Percentiles rank a stretch among this genome's conserved stretches.
phyloP scores from a whole-genome alignment of 176 grass and related monocot species.

The Aegilops tauschii region DNA sequence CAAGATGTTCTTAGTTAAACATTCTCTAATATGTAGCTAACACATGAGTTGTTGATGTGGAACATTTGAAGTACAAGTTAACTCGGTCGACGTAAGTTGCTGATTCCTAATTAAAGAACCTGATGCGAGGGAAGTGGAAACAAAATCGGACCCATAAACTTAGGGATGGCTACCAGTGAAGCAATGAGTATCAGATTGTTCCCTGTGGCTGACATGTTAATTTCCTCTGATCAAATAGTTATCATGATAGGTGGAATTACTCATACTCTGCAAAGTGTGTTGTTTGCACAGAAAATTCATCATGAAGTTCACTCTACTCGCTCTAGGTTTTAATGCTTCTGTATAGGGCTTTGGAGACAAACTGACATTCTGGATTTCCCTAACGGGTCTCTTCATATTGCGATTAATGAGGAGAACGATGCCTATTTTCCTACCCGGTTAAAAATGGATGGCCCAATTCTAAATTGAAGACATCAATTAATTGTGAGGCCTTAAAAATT shows the following conservation, averaged over 20 bases:
- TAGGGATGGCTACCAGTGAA: not conserved
- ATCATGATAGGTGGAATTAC: not conserved
- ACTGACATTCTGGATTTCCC: not conserved
- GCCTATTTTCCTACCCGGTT: not conserved
- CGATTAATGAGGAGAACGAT: not conserved
- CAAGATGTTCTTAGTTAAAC: too few species aligned
- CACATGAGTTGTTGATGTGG: not conserved
- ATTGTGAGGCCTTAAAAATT: too few species aligned
- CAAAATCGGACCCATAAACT: not conserved
- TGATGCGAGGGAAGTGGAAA: not conserved
- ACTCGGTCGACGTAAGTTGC: not conserved
- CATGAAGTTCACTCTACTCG: not conserved
- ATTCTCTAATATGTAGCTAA: too few species aligned
- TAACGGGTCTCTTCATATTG: not conserved
- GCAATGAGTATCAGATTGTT: not conserved
- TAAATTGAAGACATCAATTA: too few species aligned
- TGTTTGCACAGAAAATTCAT: not conserved
- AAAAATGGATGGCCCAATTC: too few species aligned
- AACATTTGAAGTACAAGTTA: not conserved
- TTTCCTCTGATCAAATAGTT: not conserved
- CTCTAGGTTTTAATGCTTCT: not conserved
- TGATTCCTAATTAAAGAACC: not conserved
- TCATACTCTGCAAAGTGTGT: not conserved
- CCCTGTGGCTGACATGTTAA: not conserved
- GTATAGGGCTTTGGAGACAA: not conserved